Percentiles rank a stretch among this genome's conserved stretches.
Evolutionary conservation across 2,329 filamentous ascomycete species (phyloP).

Genomic region (Exophiala bonariae): DNA sequence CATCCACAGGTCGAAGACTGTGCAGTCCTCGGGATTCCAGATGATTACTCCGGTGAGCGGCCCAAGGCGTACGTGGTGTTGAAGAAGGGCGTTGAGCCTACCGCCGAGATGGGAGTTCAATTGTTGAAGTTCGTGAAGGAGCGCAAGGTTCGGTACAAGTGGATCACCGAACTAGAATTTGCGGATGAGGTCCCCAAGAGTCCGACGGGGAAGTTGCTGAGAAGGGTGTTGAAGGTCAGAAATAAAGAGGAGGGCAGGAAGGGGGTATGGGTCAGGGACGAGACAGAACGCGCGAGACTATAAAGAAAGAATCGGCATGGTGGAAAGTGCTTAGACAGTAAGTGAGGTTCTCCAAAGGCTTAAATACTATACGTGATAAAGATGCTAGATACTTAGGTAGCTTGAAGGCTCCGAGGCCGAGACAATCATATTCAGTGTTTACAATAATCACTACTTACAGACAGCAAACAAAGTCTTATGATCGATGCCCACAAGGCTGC

Average conservation of each 20-base stretch:
- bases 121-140: constrained; percentile 27
- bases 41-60: constrained; percentile 61
- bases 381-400: too few species aligned
- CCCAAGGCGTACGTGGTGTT: constrained; percentile 72
- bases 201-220: constrained; percentile 71
- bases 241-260: constrained; percentile 26
- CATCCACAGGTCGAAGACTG: constrained; percentile 62
- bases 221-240: constrained; percentile 53
- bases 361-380: too few species aligned
- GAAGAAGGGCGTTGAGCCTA: constrained; percentile 67
- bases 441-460: too few species aligned
- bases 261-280: constrained; percentile 9
- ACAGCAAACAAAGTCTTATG: too few species aligned
- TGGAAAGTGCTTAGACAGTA: background rate
- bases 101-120: constrained; percentile 65
- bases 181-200: constrained; percentile 65
- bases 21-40: constrained; percentile 68
- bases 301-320: background rate
- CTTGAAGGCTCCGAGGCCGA: too few species aligned
- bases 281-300: constrained; percentile 60
- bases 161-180: constrained; percentile 40
- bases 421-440: too few species aligned
- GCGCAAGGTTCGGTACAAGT: constrained; percentile 34
- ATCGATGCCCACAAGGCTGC: too few species aligned
- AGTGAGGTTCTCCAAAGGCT: too few species aligned